These are phyloP conservation scores for Botrytis paeoniae DNA, from an alignment of 2,329 filamentous ascomycete genomes.

Conservation along the genomic window DNA sequence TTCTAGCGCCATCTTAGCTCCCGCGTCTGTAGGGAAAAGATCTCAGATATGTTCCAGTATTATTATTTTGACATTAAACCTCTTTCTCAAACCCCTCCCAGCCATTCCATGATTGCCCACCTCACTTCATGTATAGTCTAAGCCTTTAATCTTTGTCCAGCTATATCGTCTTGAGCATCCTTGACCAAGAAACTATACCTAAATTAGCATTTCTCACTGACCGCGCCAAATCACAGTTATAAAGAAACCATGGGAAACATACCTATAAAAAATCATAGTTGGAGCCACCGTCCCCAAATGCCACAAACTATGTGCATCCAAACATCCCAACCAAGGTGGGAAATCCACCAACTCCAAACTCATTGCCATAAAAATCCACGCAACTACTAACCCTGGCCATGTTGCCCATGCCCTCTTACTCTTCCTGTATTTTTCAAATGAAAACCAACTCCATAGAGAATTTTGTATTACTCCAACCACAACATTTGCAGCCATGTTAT, in stretches of 20 bases:
- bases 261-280: slow-evolving; percentile 92
- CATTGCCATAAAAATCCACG: slow-evolving; percentile 91
- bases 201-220: slow-evolving; percentile 18
- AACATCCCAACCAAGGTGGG: slow-evolving; percentile 72
- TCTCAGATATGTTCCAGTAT: neutral
- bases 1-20: neutral
- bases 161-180: slow-evolving; percentile 80
- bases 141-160: slow-evolving; percentile 69
- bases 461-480: slow-evolving; percentile 77
- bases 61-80: neutral
- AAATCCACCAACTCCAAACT: slow-evolving; percentile 95
- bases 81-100: neutral
- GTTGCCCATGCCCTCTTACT: slow-evolving; percentile 74
- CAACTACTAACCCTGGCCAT: slow-evolving; percentile 87
- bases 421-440: slow-evolving; percentile 68
- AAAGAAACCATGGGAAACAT: slow-evolving; percentile 44
- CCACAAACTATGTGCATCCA: slow-evolving; percentile 96
- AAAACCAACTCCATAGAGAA: slow-evolving; percentile 81
- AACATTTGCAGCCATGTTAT: slow-evolving; percentile 97
- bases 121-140: slow-evolving; percentile 37
- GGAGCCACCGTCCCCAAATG: slow-evolving; percentile 90
- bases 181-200: slow-evolving; percentile 73
- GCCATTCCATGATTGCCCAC: neutral
- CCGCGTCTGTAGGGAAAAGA: neutral
- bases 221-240: neutral